Evolutionary conservation across 2,329 filamentous ascomycete genomes (phyloP), one percentile per base, ranked within the genome.

Genomic region (Monilinia vaccinii-corymbosi): DNA sequence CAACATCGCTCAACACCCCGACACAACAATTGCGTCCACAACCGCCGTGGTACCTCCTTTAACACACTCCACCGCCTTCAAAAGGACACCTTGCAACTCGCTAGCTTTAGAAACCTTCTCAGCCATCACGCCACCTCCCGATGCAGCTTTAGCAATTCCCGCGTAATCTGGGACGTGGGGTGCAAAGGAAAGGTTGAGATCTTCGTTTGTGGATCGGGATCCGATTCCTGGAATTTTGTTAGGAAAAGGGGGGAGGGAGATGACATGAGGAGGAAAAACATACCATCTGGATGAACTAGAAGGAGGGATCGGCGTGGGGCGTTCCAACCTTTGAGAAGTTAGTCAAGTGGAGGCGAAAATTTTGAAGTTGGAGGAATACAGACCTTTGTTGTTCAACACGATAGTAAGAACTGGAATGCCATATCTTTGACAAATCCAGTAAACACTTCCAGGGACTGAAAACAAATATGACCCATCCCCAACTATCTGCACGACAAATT

Each of bases 381-480:
- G 57, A 70, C 74, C 84, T 72, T 86, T 82, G 68, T 88, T 88
- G 69, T 88, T 88, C 55, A 88, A 71, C 13, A 88, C 82, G 47
- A 88, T 83, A 0, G 83, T 86, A 40, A 88, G 72, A 14, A 87
- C 75, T 0, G 85, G 84, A 58, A 88, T 86, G 8, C 80, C 78
- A 71, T 88, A 88, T 25, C 83, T 77, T 63, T 83, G 77, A 0
- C 81, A 77, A 53, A 88, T 86, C 85, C 85, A 88, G 71, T 87
- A 88, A 0, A 88, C 85, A 4, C 78, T 81, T 0, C 81, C 80
- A 0, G 85, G 85, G 0, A 87, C 81, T 9, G 76, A 80, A 73
- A 88, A 88, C 10, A 88, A 76, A 70, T 78, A 88, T 0, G 84
- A 86, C 2, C 85, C 85, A 66, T 88, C 85, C 4, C 84, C 85